Base-by-base conservation (phyloP, 495 filamentous ascomycete genomes). In the Collariella sp. region DNA sequence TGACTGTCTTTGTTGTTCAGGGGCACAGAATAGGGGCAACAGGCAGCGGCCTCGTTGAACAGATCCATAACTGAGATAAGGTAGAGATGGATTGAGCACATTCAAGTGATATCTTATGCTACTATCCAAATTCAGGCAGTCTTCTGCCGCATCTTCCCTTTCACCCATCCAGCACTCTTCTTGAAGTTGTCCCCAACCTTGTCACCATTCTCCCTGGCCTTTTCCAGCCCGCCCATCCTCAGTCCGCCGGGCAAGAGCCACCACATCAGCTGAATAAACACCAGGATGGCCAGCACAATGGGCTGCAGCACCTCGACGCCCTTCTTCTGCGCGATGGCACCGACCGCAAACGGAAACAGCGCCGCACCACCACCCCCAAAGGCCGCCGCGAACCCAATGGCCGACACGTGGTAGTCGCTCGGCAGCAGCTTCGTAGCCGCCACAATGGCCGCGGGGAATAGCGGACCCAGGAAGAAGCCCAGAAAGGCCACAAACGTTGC, bases 371-470 rank as follows among this genome's bases (percentile, higher is more conserved):
- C 79, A 0, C 87, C 84, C 2, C 89, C 89, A 69, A 91, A 84
- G 0, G 89, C 87, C 4, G 85, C 84, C 2, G 85, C 86, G 57
- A 94, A 94, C 0, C 89, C 89, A 46, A 95, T 86, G 1, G 86
- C 83, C 49, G 77, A 81, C 33, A 95, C 87, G 63, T 95, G 89
- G 15, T 90, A 73, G 54, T 88, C 80, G 23, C 72, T 73, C 3
- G 89, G 89, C 7, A 95, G 76, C 2, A 94, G 76, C 66, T 90
- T 93, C 0, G 88, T 88, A n/a, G 85, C 79, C 19, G 82, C 84
- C 11, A 91, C 81, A 13, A 95, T 78, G 13, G 80, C 86, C 3
- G 84, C 87, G 0, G 89, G 89, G 68, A 93, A 85, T 5, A 94
- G 69, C 0, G 90, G 88, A 0, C 89, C 89, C 2, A 95, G 71